These are phyloP conservation scores for Hibiscus mutabilis DNA, from an alignment of 345 rosid species.

Conservation along the genomic window DNA sequence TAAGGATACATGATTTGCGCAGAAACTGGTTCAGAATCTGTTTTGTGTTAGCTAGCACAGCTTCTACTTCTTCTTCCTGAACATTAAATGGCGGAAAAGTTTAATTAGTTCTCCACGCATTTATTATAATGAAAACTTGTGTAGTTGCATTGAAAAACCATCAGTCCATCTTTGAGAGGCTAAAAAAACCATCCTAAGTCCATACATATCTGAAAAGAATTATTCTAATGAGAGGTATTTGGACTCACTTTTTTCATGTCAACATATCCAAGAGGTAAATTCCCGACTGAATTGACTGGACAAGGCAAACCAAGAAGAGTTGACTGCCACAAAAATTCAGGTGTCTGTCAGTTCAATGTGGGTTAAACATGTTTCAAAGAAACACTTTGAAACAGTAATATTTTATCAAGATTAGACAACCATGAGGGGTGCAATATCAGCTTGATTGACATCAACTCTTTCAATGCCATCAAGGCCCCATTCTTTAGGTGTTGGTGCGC, in stretches of 20 bases:
- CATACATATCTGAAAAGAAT: too few species aligned
- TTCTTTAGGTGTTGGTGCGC: slow-evolving; percentile 62
- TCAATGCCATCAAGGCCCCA: slow-evolving; percentile 82
- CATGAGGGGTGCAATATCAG: slow-evolving; percentile 93
- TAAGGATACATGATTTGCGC: slow-evolving; percentile 76
- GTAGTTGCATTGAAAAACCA: neutral
- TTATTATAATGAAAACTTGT: neutral
- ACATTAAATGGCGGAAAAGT: slow-evolving; percentile 10
- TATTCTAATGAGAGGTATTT: neutral
- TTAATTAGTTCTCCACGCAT: slow-evolving; percentile 8
- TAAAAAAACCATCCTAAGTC: neutral
- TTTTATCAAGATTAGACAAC: slow-evolving; percentile 27
- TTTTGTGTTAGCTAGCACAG: slow-evolving; percentile 86
- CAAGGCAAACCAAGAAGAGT: slow-evolving; percentile 84
- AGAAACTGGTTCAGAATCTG: slow-evolving; percentile 90
- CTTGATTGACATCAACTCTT: slow-evolving; percentile 97
- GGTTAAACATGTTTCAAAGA: slow-evolving; percentile 5
- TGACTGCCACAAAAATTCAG: slow-evolving; percentile 48
- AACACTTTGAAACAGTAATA: neutral
- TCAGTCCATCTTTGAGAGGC: neutral
- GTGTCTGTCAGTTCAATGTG: slow-evolving; percentile 17
- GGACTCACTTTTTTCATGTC: slow-evolving; percentile 62
- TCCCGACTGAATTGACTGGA: slow-evolving; percentile 93
- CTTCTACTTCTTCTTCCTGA: slow-evolving; percentile 91
- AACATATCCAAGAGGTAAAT: slow-evolving; percentile 77